These are phyloP conservation scores for Tagetes patula DNA, from an alignment of 129 eudicot genomes.

Conservation along the genomic window DNA sequence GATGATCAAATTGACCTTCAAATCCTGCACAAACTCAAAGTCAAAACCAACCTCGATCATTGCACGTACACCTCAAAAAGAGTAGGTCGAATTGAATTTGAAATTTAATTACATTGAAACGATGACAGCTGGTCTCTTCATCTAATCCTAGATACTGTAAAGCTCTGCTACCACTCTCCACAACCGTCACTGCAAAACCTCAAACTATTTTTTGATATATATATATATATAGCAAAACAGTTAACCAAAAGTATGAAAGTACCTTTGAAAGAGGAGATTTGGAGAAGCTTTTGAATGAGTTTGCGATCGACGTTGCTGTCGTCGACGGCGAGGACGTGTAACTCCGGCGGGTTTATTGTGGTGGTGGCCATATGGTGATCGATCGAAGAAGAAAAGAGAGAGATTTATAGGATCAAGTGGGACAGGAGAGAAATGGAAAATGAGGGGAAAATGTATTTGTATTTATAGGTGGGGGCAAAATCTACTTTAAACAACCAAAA, in stretches of 20 bases:
- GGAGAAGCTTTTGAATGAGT: constrained; percentile 32
- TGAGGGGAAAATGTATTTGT: constrained; percentile 14
- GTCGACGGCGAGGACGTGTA: constrained; percentile 44
- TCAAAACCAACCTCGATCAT: constrained; percentile 1
- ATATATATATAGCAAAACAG: no score
- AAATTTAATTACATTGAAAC: constrained; percentile 42
- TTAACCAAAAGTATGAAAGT: not conserved
- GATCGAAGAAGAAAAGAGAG: not conserved
- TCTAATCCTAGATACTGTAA: constrained; percentile 79
- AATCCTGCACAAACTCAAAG: constrained; percentile 37
- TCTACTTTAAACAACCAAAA: constrained; percentile 36
- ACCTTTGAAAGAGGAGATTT: constrained; percentile 40
- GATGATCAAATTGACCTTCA: constrained; percentile 90
- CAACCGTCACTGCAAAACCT: constrained; percentile 69
- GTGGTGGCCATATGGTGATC: constrained; percentile 12
- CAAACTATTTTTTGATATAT: no score
- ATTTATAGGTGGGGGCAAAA: constrained; percentile 46
- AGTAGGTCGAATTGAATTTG: not conserved
- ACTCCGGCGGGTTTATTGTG: not conserved
- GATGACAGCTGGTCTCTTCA: constrained; percentile 49
- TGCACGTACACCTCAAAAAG: not conserved
- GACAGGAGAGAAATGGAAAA: constrained; percentile 31
- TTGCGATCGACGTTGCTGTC: constrained; percentile 45
- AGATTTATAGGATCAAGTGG: constrained; percentile 34
- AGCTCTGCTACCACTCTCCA: constrained; percentile 88